Conservation (phyloP, 2,329 filamentous ascomycete species). For the Ophiostoma sp. region DNA sequence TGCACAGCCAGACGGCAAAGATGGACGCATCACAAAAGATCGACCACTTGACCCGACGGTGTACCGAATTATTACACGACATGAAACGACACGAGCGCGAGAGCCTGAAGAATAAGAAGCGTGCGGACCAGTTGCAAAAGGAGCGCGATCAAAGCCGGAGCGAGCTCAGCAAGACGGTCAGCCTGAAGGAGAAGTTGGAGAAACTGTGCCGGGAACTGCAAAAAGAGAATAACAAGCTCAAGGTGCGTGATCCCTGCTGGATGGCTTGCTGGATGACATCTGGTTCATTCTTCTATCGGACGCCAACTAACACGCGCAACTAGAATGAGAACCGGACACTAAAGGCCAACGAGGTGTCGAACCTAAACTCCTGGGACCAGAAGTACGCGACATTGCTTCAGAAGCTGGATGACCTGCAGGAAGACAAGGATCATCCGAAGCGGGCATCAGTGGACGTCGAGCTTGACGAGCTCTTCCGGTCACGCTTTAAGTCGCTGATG, state of each 20-base stretch:
- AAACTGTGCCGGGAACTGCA: slow-evolving; percentile 92
- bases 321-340: slow-evolving; percentile 86
- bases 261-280: too few species aligned
- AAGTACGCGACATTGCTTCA: slow-evolving; percentile 74
- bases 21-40: slow-evolving; percentile 90
- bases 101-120: slow-evolving; percentile 92
- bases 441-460: slow-evolving; percentile 79
- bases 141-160: slow-evolving; percentile 86
- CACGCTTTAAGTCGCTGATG: slow-evolving; percentile 87
- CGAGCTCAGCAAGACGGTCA: slow-evolving; percentile 83
- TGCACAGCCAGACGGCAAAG: slow-evolving; percentile 81
- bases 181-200: slow-evolving; percentile 92
- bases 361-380: slow-evolving; percentile 76
- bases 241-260: slow-evolving; percentile 48
- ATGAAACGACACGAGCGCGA: slow-evolving; percentile 96
- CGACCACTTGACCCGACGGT: slow-evolving; percentile 83
- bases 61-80: slow-evolving; percentile 82
- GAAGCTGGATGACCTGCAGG: slow-evolving; percentile 83
- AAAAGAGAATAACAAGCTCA: slow-evolving; percentile 96
- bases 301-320: slow-evolving; percentile 32
- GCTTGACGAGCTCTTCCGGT: slow-evolving; percentile 82
- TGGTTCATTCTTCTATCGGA: not conserved
- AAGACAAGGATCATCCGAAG: slow-evolving; percentile 76
- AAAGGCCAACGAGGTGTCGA: slow-evolving; percentile 77
- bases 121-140: slow-evolving; percentile 88